Evolutionary conservation across 2,329 filamentous ascomycete genomes (phyloP).

Genomic region (Diplodia sapinea): DNA sequence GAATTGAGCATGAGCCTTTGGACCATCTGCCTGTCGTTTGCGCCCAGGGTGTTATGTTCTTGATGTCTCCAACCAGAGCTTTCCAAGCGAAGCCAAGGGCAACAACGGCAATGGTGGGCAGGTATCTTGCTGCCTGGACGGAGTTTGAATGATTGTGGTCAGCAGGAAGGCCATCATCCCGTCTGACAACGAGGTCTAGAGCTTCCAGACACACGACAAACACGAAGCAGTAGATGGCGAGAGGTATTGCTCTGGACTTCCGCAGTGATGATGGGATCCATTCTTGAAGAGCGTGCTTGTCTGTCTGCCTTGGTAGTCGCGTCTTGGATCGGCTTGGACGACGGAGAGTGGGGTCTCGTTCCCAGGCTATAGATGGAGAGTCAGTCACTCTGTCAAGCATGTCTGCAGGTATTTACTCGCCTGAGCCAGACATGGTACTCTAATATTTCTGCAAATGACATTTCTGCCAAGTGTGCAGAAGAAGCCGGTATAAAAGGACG

Average conservation of each 20-base stretch:
- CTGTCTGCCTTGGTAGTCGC: not conserved
- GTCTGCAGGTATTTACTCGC: not conserved
- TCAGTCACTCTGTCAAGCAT: not conserved
- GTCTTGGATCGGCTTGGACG: not conserved
- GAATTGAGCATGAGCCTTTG: too few relatives aligned
- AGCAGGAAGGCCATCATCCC: slow-evolving; percentile 3
- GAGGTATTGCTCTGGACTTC: slow-evolving; percentile 7
- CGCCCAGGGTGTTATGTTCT: too few relatives aligned
- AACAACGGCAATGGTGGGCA: not conserved
- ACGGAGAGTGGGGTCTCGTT: not conserved
- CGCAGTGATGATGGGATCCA: not conserved
- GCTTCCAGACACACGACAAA: slow-evolving; percentile 1
- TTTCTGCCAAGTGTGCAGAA: not conserved
- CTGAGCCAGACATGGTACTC: not conserved
- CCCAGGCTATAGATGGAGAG: not conserved
- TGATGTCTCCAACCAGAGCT: too few relatives aligned
- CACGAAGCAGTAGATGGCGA: not conserved
- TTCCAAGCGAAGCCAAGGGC: too few relatives aligned
- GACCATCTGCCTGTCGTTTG: too few relatives aligned
- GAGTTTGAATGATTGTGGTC: not conserved
- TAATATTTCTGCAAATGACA: too few relatives aligned
- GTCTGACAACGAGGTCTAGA: not conserved
- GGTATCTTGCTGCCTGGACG: not conserved
- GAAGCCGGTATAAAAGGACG: not conserved
- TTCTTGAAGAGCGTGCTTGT: not conserved